These are phyloP conservation scores for Populus tremula DNA, from an alignment of 345 rosid species.

Conservation along the genomic window DNA sequence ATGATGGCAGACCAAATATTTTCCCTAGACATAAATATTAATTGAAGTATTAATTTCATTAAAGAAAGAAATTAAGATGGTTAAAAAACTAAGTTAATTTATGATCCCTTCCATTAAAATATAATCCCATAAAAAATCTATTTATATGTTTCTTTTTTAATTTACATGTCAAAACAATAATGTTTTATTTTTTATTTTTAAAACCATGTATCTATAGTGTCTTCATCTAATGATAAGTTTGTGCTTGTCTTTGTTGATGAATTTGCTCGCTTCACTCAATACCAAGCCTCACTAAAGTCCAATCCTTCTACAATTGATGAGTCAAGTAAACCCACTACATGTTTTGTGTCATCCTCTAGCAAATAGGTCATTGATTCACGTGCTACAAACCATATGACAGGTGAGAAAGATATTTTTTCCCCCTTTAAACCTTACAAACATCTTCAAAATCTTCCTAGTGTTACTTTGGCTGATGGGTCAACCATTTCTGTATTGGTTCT, in stretches of 20 bases:
- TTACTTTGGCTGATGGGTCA: background rate
- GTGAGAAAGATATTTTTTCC: background rate
- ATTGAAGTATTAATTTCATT: too few relatives aligned
- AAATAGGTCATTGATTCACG: background rate
- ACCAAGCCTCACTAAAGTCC: background rate
- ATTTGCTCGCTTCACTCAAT: background rate
- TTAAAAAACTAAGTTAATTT: too few relatives aligned
- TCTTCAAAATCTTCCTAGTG: background rate
- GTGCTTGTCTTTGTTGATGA: background rate
- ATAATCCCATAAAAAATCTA: too few relatives aligned
- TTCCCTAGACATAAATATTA: too few relatives aligned
- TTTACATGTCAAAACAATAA: too few relatives aligned
- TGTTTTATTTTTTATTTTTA: too few relatives aligned
- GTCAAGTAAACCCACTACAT: background rate
- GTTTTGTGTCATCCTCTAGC: background rate
- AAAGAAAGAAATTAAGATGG: too few relatives aligned
- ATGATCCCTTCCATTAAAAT: too few relatives aligned
- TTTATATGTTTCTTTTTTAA: too few relatives aligned
- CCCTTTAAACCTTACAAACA: background rate
- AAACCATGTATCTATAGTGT: background rate
- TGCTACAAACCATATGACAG: slow-evolving; percentile 1
- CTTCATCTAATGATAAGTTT: background rate
- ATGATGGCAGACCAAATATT: too few relatives aligned
- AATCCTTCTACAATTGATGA: background rate
- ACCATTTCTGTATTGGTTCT: background rate